phyloP scores from a whole-genome alignment of 306 rosid genomes.

The Mucuna pruriens region DNA sequence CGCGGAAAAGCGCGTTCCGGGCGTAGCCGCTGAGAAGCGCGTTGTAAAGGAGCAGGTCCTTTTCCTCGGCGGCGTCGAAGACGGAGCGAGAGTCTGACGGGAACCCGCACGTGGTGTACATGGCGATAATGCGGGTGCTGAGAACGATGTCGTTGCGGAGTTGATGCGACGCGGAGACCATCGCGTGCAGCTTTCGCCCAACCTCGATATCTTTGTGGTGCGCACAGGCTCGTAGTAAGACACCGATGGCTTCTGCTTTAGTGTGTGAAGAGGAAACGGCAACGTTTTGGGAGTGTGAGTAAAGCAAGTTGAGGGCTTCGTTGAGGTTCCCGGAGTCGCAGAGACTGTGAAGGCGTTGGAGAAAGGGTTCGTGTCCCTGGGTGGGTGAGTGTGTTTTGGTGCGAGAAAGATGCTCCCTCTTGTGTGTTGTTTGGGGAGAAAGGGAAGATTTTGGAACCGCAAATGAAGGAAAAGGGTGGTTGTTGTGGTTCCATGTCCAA shows the following conservation, averaged over 20 bases:
- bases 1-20: conserved; percentile 59
- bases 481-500: not conserved
- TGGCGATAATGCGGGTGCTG: conserved; percentile 68
- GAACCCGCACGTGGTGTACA: conserved; percentile 72
- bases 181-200: conserved; percentile 61
- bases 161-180: conserved; percentile 48
- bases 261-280: conserved; percentile 24
- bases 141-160: conserved; percentile 63
- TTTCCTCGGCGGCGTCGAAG: conserved; percentile 52
- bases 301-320: conserved; percentile 58
- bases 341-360: conserved; percentile 53
- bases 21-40: conserved; percentile 74
- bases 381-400: not conserved
- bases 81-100: conserved; percentile 61
- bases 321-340: conserved; percentile 58
- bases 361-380: conserved; percentile 11
- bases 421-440: conserved; percentile 35
- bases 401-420: conserved; percentile 13
- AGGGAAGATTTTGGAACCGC: conserved; percentile 45
- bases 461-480: conserved; percentile 3
- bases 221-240: conserved; percentile 63
- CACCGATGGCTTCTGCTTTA: conserved; percentile 41
- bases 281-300: conserved; percentile 37
- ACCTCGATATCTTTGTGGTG: conserved; percentile 51
- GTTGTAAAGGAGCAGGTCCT: conserved; percentile 69